phyloP scores from a whole-genome alignment of 2,329 filamentous ascomycete genomes.

The Claviceps sp. region DNA sequence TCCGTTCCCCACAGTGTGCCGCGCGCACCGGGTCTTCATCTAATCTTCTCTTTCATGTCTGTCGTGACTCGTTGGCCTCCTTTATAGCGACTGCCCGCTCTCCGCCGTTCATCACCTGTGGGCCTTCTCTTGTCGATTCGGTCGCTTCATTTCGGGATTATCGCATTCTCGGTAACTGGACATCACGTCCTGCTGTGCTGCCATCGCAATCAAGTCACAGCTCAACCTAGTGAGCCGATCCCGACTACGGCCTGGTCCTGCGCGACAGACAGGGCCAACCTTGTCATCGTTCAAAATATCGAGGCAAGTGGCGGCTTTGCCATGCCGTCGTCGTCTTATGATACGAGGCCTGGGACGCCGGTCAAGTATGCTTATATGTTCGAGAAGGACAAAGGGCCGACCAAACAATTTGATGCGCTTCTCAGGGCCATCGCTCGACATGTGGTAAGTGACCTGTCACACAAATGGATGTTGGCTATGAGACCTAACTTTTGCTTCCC shows the following conservation, averaged over 20 bases:
- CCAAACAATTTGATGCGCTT: slow-evolving; percentile 52
- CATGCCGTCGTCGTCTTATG: slow-evolving; percentile 13
- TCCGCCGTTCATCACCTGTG: too few relatives aligned
- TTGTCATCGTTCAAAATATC: neutral
- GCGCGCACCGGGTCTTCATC: neutral
- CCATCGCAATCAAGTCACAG: neutral
- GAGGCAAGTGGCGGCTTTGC: neutral
- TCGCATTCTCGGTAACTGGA: neutral
- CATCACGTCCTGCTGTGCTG: neutral
- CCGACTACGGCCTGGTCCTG: too few relatives aligned
- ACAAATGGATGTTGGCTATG: neutral
- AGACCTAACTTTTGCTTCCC: slow-evolving; percentile 8
- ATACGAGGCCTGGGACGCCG: slow-evolving; percentile 12
- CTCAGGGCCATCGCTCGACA: slow-evolving; percentile 54
- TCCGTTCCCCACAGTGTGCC: neutral
- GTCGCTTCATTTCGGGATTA: neutral
- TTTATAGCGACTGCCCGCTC: too few relatives aligned
- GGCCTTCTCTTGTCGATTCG: too few relatives aligned
- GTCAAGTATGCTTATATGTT: slow-evolving; percentile 54
- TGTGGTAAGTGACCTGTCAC: slow-evolving; percentile 43
- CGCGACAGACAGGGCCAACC: too few relatives aligned
- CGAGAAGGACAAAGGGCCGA: slow-evolving; percentile 52
- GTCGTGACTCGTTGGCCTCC: neutral
- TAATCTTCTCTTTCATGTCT: neutral
- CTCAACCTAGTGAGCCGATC: too few relatives aligned